Evolutionary conservation across 2,329 filamentous ascomycete species (phyloP), one percentile per base, ranked within the genome.

Genomic region (Pochonia chlamydosporia): DNA sequence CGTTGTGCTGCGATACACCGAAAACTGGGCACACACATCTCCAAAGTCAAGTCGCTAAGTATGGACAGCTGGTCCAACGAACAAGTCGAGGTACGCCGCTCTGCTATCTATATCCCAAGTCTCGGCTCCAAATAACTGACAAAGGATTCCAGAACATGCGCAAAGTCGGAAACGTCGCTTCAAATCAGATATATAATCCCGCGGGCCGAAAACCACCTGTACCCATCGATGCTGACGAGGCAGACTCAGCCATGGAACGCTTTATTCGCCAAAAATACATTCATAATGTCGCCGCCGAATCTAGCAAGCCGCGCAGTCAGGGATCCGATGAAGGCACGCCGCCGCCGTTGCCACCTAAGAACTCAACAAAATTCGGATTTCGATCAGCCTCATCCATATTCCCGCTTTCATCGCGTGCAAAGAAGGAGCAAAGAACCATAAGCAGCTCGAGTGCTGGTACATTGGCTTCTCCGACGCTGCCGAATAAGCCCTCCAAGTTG

Each of bases 21-120:
- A 62, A 97, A 97, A 70, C 76, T 99, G 61, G 93, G 93, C 52
- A 97, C 93, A 35, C 93, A 99, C 68, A 89, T 99, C 53, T 96
- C 91, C 56, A 99, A 99, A 68, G 90, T 99, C 73, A 99, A 99
- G 70, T 97, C 91, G 31, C 70, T 99, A 71, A 97, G 87, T 67
- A 97, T 99, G 91, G 93, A 99, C 69, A 93, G 86, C 56, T 99
- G 93, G 93, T 84, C 87, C 42, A 85, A 85, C 61, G 93, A 97
- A 51, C 93, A 99, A 71, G 91, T 99, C 54, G 93, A 99, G 70
- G 91, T 96, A 74, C 69, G 80, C 11, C n/a, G 18, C 20, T 5
- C n/a, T n/a, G 6, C 11, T 6, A 9, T 18, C 10, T 18, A 5
- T 3, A 39, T 16, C 3, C n/a, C 23, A 10, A 13, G 20, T 21